Evolutionary conservation across 371 early-diverging fungal species (phyloP), one percentile per base, ranked within the genome.

Genomic region (Circinella minor): DNA sequence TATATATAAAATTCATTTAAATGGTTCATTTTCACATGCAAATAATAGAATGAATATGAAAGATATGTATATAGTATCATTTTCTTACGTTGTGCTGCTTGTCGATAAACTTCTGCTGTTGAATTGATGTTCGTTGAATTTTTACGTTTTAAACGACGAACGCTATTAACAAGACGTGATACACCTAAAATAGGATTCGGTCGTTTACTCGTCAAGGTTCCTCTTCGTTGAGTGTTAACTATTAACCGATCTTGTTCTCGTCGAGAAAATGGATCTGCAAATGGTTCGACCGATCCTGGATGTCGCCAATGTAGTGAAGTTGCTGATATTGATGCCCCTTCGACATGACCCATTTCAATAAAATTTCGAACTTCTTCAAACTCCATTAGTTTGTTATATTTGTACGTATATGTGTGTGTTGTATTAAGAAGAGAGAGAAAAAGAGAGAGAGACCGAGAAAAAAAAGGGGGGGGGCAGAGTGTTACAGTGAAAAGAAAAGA

Each of bases 311-410:
- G 54, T 17, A 65, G 37, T 38, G 55, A 65, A 14, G 65, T 49
- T 3, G 36, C 37, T 4, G 65, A 51, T 17, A 65, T n/a, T 11
- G 65, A 36, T 17, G 51, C 59, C 34, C 34, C 48, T 34, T 65
- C 15, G 17, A 59, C 59, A 66, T 66, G 59, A 46, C 66, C 66
- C 38, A 59, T 39, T 54, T 66, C 54, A n/a, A 66, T 47, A 20
- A 66, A 46, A 66, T 66, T 66, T 27, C 47, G 55, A 55, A 66
- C 66, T 57, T 66, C 66, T 57, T 59, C 59, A 46, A 57, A 66
- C 20, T 66, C 59, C 66, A 66, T 66, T 27, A 27, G 27, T 2
- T 27, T 2, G 27, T 27, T 27, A 27, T 27, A 27, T 27, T 27
- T 27, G 27, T 27, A 27, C 27, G 27, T 27, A 1, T 27, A 27